These are phyloP conservation scores for Inonotus obliquus DNA, from an alignment of 1,284 basidiomycete genomes.

Conservation along the genomic window DNA sequence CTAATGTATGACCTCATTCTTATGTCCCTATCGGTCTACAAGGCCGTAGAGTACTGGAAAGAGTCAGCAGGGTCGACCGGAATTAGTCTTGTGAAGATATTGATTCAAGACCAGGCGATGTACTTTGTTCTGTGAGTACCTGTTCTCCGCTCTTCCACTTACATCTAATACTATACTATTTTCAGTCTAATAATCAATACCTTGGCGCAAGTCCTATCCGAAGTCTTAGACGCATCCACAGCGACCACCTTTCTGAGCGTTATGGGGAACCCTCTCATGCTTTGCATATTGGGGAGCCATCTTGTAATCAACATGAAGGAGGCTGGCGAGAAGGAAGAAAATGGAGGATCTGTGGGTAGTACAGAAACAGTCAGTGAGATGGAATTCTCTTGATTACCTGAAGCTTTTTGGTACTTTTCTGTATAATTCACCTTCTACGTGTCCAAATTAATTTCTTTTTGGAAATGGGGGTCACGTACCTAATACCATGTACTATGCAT, in stretches of 20 bases:
- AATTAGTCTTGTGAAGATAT: background rate
- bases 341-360: background rate
- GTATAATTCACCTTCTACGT: no score
- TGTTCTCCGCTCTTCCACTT: background rate
- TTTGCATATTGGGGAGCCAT: conserved; percentile 6
- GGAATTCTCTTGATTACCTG: background rate
- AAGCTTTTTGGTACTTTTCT: no score
- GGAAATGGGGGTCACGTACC: no score
- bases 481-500: no score
- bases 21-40: background rate
- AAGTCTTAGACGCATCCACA: background rate
- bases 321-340: background rate
- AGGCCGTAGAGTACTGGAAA: background rate
- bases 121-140: background rate
- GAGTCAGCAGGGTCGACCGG: background rate
- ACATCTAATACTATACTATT: background rate
- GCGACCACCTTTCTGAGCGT: background rate
- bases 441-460: no score
- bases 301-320: conserved; percentile 7
- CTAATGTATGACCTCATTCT: background rate
- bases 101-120: conserved; percentile 1
- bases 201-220: background rate
- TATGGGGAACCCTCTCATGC: conserved; percentile 1
- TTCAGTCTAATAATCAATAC: background rate
- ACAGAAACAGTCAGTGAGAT: background rate